Percentiles rank a stretch among this genome's conserved stretches.
phyloP scores from a whole-genome alignment of 2,329 filamentous ascomycete species.

The Coleophoma cylindrospora region DNA sequence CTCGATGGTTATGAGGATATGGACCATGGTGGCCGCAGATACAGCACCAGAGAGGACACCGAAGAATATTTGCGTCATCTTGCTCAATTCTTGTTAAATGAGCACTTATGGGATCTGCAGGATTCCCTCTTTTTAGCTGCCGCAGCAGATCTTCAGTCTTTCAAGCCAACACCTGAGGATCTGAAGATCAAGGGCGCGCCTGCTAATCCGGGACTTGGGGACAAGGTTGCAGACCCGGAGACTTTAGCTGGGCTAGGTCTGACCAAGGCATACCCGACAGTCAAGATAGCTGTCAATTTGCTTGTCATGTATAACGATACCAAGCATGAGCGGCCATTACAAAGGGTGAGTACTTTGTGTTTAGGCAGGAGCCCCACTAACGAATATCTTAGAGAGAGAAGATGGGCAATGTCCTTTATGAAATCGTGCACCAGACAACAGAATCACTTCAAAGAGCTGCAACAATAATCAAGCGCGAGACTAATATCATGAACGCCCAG shows the following conservation, averaged over 20 bases:
- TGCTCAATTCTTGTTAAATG: conserved; percentile 20
- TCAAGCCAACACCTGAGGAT: conserved; percentile 22
- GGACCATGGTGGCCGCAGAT: conserved; percentile 12
- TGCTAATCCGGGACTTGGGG: conserved; percentile 36
- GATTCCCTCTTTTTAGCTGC: conserved; percentile 24
- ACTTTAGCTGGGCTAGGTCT: conserved; percentile 49
- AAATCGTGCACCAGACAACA: conserved; percentile 88
- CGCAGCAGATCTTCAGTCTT: conserved; percentile 23
- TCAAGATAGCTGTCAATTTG: conserved; percentile 53
- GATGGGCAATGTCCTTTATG: conserved; percentile 57
- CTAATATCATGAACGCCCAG: conserved; percentile 67
- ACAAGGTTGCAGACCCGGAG: conserved; percentile 47
- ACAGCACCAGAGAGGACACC: background rate
- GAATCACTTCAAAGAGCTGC: conserved; percentile 76
- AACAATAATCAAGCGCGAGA: conserved; percentile 58
- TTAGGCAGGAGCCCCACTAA: too few species aligned
- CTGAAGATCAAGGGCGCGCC: conserved; percentile 13
- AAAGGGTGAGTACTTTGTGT: background rate
- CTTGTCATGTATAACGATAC: conserved; percentile 52
- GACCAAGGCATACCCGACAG: conserved; percentile 53
- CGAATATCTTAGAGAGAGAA: conserved; percentile 12
- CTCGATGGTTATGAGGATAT: conserved; percentile 17
- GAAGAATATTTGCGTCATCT: conserved; percentile 7
- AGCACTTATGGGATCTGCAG: conserved; percentile 24
- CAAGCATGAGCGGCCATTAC: conserved; percentile 20